These are phyloP conservation scores for Linnemannia zychae DNA, from an alignment of 192 early-diverging fungal species.

Conservation along the genomic window DNA sequence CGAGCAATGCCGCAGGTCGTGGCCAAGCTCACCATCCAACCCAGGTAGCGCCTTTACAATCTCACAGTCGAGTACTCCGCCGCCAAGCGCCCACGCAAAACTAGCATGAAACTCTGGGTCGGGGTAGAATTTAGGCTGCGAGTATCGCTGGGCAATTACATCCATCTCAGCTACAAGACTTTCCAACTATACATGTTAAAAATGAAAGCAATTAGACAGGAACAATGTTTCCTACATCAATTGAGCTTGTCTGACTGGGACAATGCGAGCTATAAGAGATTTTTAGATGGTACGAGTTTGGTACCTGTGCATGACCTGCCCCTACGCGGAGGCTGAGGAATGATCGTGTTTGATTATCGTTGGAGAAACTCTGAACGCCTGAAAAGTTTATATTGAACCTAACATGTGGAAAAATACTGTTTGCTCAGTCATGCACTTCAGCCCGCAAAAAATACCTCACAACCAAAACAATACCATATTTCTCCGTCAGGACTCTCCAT, in stretches of 20 bases:
- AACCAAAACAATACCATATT: too few species aligned
- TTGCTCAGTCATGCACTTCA: background rate
- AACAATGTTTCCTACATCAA: background rate
- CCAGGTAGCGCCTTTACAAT: slow-evolving; percentile 12
- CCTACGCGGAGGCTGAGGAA: slow-evolving; percentile 51
- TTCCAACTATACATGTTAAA: slow-evolving; percentile 18
- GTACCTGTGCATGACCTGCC: slow-evolving; percentile 44
- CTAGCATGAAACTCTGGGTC: slow-evolving; percentile 50
- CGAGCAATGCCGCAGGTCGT: slow-evolving; percentile 35
- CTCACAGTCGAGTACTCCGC: slow-evolving; percentile 16
- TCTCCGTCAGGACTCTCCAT: too few species aligned
- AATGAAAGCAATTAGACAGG: too few species aligned
- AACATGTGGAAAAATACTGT: background rate
- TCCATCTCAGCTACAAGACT: slow-evolving; percentile 48
- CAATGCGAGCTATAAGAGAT: too few species aligned
- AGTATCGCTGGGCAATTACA: slow-evolving; percentile 26
- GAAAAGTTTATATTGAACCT: slow-evolving; percentile 47
- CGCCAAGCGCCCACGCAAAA: slow-evolving; percentile 53
- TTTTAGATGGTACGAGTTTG: slow-evolving; percentile 8
- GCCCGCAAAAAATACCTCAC: too few species aligned
- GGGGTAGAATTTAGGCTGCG: slow-evolving; percentile 39
- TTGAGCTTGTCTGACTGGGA: background rate
- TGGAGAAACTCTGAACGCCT: slow-evolving; percentile 39
- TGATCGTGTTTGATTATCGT: slow-evolving; percentile 43
- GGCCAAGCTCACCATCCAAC: slow-evolving; percentile 13